Evolutionary conservation across 2,329 filamentous ascomycete genomes (phyloP).

Genomic region (Aspergillus flavus): DNA sequence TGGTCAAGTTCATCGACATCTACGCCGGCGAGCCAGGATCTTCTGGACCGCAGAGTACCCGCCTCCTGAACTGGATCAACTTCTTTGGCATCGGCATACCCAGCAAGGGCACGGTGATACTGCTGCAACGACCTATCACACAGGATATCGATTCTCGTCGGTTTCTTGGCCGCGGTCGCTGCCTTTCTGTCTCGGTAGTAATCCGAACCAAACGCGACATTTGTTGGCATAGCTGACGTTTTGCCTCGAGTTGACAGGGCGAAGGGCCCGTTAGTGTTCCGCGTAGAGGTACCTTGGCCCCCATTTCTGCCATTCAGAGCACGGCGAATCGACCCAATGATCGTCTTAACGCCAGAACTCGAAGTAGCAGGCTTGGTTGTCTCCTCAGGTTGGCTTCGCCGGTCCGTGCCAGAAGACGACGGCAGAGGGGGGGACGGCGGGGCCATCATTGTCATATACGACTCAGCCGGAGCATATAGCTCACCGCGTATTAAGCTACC

Average conservation of each 20-base stretch:
- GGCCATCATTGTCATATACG: conserved; percentile 71
- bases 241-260: conserved; percentile 39
- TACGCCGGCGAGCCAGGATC: conserved; percentile 5
- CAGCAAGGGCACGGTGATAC: conserved; percentile 70
- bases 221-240: conserved; percentile 46
- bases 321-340: conserved; percentile 83
- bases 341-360: conserved; percentile 74
- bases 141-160: conserved; percentile 76
- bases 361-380: conserved; percentile 30
- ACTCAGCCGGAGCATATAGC: conserved; percentile 77
- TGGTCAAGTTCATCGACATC: conserved; percentile 1
- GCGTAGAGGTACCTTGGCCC: conserved; percentile 33
- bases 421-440: conserved; percentile 50
- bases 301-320: conserved; percentile 68
- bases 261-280: conserved; percentile 37
- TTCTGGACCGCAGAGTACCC: conserved; percentile 1
- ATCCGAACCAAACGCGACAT: conserved; percentile 50
- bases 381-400: conserved; percentile 34
- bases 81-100: conserved; percentile 14
- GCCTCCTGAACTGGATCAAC: conserved; percentile 8
- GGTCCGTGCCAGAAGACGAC: conserved; percentile 31
- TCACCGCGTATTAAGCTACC: conserved; percentile 88
- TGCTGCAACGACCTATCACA: conserved; percentile 78
- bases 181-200: conserved; percentile 45
- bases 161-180: conserved; percentile 43